phyloP scores from a whole-genome alignment of 2,329 filamentous ascomycete genomes.

The Fusarium annulatum region DNA sequence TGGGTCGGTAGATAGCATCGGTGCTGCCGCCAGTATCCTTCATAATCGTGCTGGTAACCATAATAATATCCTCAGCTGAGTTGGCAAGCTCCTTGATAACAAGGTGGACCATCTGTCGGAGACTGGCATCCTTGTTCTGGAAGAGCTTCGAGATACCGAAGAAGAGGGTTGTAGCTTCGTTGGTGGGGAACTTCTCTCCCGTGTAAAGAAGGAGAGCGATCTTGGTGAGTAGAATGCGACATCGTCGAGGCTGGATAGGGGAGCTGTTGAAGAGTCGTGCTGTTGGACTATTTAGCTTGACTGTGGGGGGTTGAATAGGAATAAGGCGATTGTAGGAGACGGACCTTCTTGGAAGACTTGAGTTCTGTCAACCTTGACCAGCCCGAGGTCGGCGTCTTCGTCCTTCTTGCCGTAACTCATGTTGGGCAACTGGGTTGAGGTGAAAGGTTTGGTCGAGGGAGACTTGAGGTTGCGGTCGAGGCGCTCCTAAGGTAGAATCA shows the following conservation, averaged over 20 bases:
- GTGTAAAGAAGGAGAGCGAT: conserved; percentile 96
- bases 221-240: conserved; percentile 96
- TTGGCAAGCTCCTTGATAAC: conserved; percentile 97
- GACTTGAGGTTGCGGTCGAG: conserved; percentile 49
- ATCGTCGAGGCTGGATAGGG: conserved; percentile 96
- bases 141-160: conserved; percentile 99
- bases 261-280: conserved; percentile 98
- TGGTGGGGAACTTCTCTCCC: conserved; percentile 94
- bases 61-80: conserved; percentile 98
- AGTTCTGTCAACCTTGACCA: conserved; percentile 97
- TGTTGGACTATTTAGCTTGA: conserved; percentile 59
- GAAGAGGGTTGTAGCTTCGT: conserved; percentile 97
- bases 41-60: conserved; percentile 99
- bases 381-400: conserved; percentile 91
- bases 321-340: conserved; percentile 48
- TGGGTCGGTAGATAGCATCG: conserved; percentile 92
- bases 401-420: conserved; percentile 99
- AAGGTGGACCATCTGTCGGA: conserved; percentile 98
- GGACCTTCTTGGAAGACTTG: conserved; percentile 99
- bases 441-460: conserved; percentile 47
- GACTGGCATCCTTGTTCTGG: conserved; percentile 98
- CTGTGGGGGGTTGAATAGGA: conserved; percentile 44
- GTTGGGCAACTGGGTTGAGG: conserved; percentile 58
- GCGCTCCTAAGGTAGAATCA: conserved; percentile 48
- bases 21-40: conserved; percentile 97